Base-by-base conservation (phyloP, 208 protist genomes). In the Naegleria lovaniensis region DNA sequence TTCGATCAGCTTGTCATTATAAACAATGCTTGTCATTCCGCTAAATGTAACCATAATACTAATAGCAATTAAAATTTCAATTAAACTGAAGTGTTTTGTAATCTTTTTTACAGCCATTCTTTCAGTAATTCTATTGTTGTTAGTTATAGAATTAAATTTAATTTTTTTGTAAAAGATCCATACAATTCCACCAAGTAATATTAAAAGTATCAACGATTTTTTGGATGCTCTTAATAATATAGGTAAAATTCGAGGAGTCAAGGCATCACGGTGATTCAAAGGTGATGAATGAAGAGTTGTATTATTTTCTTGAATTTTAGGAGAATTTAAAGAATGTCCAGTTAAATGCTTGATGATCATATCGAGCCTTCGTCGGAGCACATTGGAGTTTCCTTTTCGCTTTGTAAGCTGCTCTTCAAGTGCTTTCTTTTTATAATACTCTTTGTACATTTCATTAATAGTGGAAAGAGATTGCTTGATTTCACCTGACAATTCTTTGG, bases 11-110 rank as follows among this genome's bases (percentile, higher is more conserved):
- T 33, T 84, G 0, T 40, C 38, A 84, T 84, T 84, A 84, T 84
- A 84, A 5, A 40, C 76, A 0, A 84, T 40, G 15, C 76, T 40
- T 84, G 76, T 40, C 11, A 84, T 38, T 41, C 33, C 29, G 15
- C 33, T 41, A 41, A 84, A 84, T 33, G 76, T 41, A 22, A 84
- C 76, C 4, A 84, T 7, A 38, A 84, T 84, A 36, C 22, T 38
- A 41, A 84, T 40, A 38, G 76, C 29, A 38, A 84, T 84, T 40
- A 84, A 84, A 38, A 84, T 84, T 40, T 84, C 76, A 16, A 84
- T 84, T 41, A 84, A 40, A 38, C 25, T 41, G 15, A 84, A 84
- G 15, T 40, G 11, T 38, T 84, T 84, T 84, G 16, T 84, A 40
- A 84, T 40, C 16, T 84, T 84, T 84, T 84, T 84, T 11, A 48